Percentiles rank a stretch among this genome's conserved stretches.
Evolutionary conservation across 1,284 basidiomycete species (phyloP).

Genomic region (Anthracocystis walkeri): DNA sequence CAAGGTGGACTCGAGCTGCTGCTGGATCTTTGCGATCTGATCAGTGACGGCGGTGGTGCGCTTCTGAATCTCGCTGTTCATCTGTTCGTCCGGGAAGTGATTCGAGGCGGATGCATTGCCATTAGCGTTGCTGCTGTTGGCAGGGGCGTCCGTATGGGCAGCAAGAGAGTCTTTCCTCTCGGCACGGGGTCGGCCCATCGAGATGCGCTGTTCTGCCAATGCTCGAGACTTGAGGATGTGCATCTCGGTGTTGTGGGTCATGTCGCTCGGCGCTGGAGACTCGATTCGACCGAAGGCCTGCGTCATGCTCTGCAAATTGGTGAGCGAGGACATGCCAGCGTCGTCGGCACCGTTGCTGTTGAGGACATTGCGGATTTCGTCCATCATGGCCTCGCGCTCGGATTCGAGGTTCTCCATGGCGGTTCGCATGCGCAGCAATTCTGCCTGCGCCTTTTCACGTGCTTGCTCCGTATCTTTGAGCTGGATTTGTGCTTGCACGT

Average conservation of each 20-base stretch:
- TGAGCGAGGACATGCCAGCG: slow-evolving; percentile 47
- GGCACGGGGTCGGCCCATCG: slow-evolving; percentile 38
- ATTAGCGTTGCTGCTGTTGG: slow-evolving; percentile 14
- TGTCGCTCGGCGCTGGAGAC: slow-evolving; percentile 44
- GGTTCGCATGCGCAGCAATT: slow-evolving; percentile 57
- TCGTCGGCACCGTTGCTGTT: slow-evolving; percentile 39
- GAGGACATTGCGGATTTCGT: slow-evolving; percentile 65
- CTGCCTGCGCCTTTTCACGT: slow-evolving; percentile 58
- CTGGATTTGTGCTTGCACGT: slow-evolving; percentile 58
- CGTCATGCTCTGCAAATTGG: slow-evolving; percentile 49
- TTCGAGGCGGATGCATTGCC: slow-evolving; percentile 29
- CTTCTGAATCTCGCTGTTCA: slow-evolving; percentile 64
- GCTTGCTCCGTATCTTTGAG: slow-evolving; percentile 62
- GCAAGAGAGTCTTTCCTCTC: slow-evolving; percentile 21
- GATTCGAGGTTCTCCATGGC: slow-evolving; percentile 60
- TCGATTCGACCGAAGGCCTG: slow-evolving; percentile 28
- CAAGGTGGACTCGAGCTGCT: slow-evolving; percentile 64
- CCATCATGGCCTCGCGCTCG: slow-evolving; percentile 66
- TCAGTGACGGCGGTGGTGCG: slow-evolving; percentile 61
- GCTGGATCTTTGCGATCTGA: slow-evolving; percentile 64
- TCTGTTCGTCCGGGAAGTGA: slow-evolving; percentile 66
- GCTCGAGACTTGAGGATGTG: slow-evolving; percentile 61
- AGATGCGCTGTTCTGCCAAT: slow-evolving; percentile 61
- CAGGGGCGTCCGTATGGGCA: slow-evolving; percentile 13
- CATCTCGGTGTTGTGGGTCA: slow-evolving; percentile 51